Evolutionary conservation across 768 basidiomycete species (phyloP), one percentile per base, ranked within the genome.

Genomic region (Rhizopogon vesiculosus): DNA sequence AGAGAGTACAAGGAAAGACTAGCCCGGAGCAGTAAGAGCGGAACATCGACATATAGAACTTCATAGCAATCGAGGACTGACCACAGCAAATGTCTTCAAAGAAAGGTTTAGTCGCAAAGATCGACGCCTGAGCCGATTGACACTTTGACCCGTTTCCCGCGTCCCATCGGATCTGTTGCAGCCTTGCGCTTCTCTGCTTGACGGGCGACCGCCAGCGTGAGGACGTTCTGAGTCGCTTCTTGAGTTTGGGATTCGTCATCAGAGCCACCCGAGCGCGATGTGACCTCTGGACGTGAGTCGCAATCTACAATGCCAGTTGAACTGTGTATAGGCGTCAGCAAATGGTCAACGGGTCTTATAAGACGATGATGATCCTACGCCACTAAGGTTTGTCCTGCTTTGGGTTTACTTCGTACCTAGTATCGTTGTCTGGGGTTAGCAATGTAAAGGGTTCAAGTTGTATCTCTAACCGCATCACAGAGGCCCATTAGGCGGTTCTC

Each of bases 101-200:
- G 22, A 25, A 25, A 42, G 12, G 41, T 45, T 69, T 70, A 91
- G 69, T 91, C 89, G 33, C 86, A 88, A 4, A 91, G 80, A 70
- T 91, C 87, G 59, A 92, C 80, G 48, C 79, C 83, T 55, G 76
- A 68, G 41, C 82, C 81, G 41, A 91, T 70, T 15, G 89, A 92
- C 48, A 91, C 80, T 72, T 91, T 92, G 57, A 84, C 62, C 64
- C 80, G 88, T 74, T 89, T 91, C 45, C 42, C 60, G 18, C 46
- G 57, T 42, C 54, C 61, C 57, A 52, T 45, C 43, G 49, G 42
- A 53, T 64, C 55, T 42, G 33, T 55, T 35, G 48, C 49, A 33
- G 65, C 66, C 53, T 70, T 74, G 54, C 72, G 65, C 58, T 80
- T 77, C 33, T 65, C 59, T 18, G 61, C 50, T 46, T 56, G 66